phyloP scores from a whole-genome alignment of 306 rosid genomes.

The Glycine tomentella region DNA sequence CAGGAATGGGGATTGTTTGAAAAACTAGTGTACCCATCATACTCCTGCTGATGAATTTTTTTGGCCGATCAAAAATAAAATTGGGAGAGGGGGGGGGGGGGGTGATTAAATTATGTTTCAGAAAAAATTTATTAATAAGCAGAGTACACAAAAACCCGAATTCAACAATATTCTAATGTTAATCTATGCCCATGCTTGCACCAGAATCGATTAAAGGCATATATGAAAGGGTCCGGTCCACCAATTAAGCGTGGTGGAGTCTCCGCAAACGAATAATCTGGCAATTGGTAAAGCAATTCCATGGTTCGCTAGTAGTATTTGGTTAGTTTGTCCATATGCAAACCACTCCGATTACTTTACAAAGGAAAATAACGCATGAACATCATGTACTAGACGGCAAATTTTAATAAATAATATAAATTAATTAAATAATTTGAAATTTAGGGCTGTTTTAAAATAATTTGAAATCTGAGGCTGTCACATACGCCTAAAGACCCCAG shows the following conservation, averaged over 20 bases:
- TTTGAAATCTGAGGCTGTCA: too few relatives aligned
- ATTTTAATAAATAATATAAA: too few relatives aligned
- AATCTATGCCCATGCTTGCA: background rate
- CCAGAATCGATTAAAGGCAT: background rate
- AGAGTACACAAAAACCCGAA: background rate
- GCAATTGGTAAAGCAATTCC: slow-evolving; percentile 18
- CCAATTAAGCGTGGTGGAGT: slow-evolving; percentile 13
- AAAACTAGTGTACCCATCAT: background rate
- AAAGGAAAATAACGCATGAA: too few relatives aligned
- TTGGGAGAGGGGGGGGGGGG: too few relatives aligned
- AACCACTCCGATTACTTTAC: background rate
- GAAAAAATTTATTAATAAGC: background rate
- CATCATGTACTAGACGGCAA: too few relatives aligned
- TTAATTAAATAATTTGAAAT: too few relatives aligned
- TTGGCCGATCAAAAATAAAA: background rate
- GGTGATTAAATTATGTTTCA: background rate
- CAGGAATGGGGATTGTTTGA: background rate
- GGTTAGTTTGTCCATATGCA: too few relatives aligned
- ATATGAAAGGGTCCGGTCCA: slow-evolving; percentile 15
- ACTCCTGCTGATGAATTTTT: background rate
- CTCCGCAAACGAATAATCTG: background rate
- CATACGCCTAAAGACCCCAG: too few relatives aligned
- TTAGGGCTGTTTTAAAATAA: too few relatives aligned
- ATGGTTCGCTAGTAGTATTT: background rate
- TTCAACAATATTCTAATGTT: background rate